Evolutionary conservation across 768 basidiomycete species (phyloP).

Genomic region (button mushroom (Agaricus bisporus)): DNA sequence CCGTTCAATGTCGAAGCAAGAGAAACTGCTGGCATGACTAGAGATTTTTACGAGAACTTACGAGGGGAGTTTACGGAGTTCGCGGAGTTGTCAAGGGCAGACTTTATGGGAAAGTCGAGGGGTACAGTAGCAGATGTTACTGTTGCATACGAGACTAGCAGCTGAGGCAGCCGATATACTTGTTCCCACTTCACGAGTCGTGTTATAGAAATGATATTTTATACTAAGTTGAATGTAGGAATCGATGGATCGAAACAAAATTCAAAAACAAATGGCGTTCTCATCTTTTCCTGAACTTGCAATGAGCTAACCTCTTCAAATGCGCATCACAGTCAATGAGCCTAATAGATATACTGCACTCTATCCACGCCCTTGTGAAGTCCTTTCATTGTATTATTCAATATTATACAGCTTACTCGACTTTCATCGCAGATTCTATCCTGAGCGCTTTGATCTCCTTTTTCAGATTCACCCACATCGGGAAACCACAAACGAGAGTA

Average conservation of each 20-base stretch:
- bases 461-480: conserved; percentile 47
- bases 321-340: no score
- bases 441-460: conserved; percentile 57
- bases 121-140: conserved; percentile 18
- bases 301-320: no score
- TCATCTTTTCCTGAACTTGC: no score
- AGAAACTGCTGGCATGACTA: conserved; percentile 65
- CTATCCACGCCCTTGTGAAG: no score
- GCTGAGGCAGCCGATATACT: not conserved
- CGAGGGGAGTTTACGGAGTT: conserved; percentile 48
- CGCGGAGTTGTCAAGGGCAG: not conserved
- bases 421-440: conserved; percentile 79
- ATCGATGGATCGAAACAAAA: no score
- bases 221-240: no score
- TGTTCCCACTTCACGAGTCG: no score
- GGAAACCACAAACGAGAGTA: conserved; percentile 47
- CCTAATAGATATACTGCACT: no score
- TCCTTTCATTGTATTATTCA: no score
- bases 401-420: conserved; percentile 29
- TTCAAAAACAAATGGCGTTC: no score
- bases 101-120: conserved; percentile 1
- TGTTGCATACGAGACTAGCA: not conserved
- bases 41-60: conserved; percentile 67
- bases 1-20: conserved; percentile 79
- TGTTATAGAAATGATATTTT: no score